phyloP scores from a whole-genome alignment of 2,329 filamentous ascomycete genomes.

The Daldinia eschscholtzii region DNA sequence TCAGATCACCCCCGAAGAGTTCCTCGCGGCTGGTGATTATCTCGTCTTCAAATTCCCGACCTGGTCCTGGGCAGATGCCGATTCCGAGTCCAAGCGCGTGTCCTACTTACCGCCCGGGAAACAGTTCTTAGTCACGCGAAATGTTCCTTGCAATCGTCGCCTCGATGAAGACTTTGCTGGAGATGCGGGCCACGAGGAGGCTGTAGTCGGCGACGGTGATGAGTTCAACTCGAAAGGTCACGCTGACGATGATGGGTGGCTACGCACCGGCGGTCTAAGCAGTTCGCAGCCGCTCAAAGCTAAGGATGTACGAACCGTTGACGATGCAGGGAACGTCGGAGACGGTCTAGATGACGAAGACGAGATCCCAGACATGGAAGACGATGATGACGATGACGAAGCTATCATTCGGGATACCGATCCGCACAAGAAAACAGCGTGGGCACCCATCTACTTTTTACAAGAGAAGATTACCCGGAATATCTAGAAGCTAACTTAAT shows the following conservation, averaged over 20 bases:
- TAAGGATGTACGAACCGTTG: conserved; percentile 86
- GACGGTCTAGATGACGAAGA: conserved; percentile 78
- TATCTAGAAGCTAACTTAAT: conserved; percentile 37
- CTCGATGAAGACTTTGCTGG: conserved; percentile 95
- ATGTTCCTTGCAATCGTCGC: conserved; percentile 91
- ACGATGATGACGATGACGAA: conserved; percentile 95
- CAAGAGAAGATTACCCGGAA: neutral
- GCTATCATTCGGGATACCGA: conserved; percentile 88
- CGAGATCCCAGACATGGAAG: conserved; percentile 98
- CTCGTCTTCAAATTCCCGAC: conserved; percentile 99
- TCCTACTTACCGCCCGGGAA: conserved; percentile 87
- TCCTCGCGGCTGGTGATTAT: conserved; percentile 94
- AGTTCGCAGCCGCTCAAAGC: conserved; percentile 82
- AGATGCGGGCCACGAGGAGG: conserved; percentile 86
- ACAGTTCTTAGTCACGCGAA: conserved; percentile 94
- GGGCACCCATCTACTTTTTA: conserved; percentile 39
- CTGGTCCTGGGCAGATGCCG: conserved; percentile 95
- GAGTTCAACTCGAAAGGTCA: conserved; percentile 65
- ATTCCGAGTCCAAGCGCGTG: conserved; percentile 82
- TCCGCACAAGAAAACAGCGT: conserved; percentile 62
- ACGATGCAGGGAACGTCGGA: conserved; percentile 88
- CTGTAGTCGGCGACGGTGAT: conserved; percentile 84
- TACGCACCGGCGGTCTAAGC: conserved; percentile 84
- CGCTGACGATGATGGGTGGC: conserved; percentile 84
- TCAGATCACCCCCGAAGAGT: conserved; percentile 97